A percentile compares a stretch with the other conserved stretches of the same genome.
These are phyloP conservation scores for Myxozyma melibiosi DNA, from an alignment of 805 yeast genomes.

Conservation along the genomic window DNA sequence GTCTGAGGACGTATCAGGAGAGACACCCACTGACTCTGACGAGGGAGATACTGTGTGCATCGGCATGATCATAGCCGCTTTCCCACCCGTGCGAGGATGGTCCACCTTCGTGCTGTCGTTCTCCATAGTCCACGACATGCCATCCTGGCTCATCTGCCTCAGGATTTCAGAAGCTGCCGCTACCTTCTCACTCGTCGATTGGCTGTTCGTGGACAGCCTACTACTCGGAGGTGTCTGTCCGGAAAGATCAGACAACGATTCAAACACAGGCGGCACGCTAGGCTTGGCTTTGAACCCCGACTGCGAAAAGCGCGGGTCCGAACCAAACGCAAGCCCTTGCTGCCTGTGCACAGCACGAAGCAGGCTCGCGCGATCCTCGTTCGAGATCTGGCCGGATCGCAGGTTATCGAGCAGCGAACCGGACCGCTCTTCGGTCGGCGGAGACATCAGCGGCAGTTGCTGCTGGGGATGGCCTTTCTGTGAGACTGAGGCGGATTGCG, in stretches of 20 bases:
- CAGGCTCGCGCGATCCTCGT: slow-evolving; percentile 26
- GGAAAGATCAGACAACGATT: not conserved
- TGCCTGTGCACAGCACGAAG: slow-evolving; percentile 27
- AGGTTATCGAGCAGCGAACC: not conserved
- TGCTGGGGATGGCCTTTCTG: not conserved
- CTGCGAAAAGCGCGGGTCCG: slow-evolving; percentile 27
- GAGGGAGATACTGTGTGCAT: slow-evolving; percentile 2
- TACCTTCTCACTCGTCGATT: not conserved
- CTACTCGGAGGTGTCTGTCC: not conserved
- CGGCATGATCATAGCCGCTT: not conserved
- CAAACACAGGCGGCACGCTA: not conserved
- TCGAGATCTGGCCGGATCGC: slow-evolving; percentile 7
- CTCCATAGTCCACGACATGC: not conserved
- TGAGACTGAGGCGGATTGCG: too few relatives aligned
- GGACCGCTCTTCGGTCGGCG: not conserved
- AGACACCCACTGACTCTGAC: not conserved
- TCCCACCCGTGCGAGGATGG: not conserved
- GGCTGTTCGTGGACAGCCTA: not conserved
- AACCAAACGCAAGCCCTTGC: slow-evolving; percentile 30
- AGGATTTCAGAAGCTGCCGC: slow-evolving; percentile 28
- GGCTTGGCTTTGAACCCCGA: slow-evolving; percentile 14
- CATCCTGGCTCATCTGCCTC: slow-evolving; percentile 28
- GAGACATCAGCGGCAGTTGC: not conserved
- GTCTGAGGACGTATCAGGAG: not conserved
- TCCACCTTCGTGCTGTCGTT: not conserved